phyloP scores from a whole-genome alignment of 2,329 filamentous ascomycete genomes.

The Shiraia sp. region DNA sequence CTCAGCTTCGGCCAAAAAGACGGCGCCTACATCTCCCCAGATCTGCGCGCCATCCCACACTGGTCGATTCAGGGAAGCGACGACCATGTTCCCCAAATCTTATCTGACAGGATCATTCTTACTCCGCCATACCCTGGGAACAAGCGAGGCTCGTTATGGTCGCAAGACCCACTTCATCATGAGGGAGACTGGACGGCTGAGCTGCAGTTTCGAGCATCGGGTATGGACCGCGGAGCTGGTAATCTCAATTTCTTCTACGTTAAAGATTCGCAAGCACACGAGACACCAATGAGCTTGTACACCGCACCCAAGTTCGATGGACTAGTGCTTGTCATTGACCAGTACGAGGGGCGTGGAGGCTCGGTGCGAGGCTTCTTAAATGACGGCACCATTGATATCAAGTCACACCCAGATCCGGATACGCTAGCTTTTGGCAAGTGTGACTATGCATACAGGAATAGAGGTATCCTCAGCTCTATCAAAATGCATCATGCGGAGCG shows the following conservation, averaged over 20 bases:
- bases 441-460: constrained; percentile 86
- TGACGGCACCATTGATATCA: constrained; percentile 82
- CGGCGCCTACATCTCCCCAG: constrained; percentile 67
- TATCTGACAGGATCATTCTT: constrained; percentile 90
- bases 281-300: constrained; percentile 80
- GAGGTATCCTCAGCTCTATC: constrained; percentile 80
- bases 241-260: constrained; percentile 95
- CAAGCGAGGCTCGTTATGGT: constrained; percentile 82
- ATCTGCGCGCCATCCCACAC: constrained; percentile 59
- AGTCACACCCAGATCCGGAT: constrained; percentile 75
- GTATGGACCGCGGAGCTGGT: constrained; percentile 81
- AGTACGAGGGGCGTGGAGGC: constrained; percentile 76
- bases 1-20: constrained; percentile 75
- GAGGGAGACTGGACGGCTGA: constrained; percentile 78
- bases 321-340: constrained; percentile 83
- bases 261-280: constrained; percentile 65
- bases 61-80: constrained; percentile 58
- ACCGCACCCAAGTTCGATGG: constrained; percentile 85
- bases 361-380: constrained; percentile 92
- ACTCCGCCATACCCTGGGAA: constrained; percentile 88
- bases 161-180: constrained; percentile 62
- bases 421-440: constrained; percentile 91
- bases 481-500: constrained; percentile 70
- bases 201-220: constrained; percentile 84
- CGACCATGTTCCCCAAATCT: constrained; percentile 60